A percentile compares a stretch with the other conserved stretches of the same genome.
Evolutionary conservation across 1,139 yeast species (phyloP).

Genomic region (Arxiozyma telluris): DNA sequence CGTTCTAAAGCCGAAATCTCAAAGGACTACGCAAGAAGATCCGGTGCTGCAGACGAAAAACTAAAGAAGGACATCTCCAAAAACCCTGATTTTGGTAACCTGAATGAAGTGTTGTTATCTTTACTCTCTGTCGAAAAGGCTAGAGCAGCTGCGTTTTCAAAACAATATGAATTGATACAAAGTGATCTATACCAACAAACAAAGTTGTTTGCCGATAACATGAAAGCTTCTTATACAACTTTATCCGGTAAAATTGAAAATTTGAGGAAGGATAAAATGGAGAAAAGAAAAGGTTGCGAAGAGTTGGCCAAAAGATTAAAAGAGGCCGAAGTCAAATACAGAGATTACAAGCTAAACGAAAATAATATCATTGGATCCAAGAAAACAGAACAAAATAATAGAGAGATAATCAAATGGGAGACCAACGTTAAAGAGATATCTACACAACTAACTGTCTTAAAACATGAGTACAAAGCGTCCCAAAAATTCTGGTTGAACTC

Average conservation of each 20-base stretch:
- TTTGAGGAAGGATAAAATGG: conserved; percentile 24
- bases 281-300: conserved; percentile 26
- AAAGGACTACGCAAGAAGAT: conserved; percentile 28
- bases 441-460: conserved; percentile 46
- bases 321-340: conserved; percentile 19
- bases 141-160: conserved; percentile 26
- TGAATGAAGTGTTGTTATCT: conserved; percentile 13
- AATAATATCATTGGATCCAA: conserved; percentile 70
- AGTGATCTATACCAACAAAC: conserved; percentile 21
- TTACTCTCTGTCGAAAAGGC: conserved; percentile 18
- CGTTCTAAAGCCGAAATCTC: conserved; percentile 26
- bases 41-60: conserved; percentile 26
- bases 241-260: conserved; percentile 76
- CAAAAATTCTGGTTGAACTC: conserved; percentile 67
- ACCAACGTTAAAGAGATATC: conserved; percentile 39
- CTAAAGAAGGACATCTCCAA: conserved; percentile 15
- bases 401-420: conserved; percentile 50
- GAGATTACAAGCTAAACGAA: conserved; percentile 33
- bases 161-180: conserved; percentile 24
- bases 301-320: conserved; percentile 21
- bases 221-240: conserved; percentile 42
- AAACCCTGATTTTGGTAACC: conserved; percentile 24
- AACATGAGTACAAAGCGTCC: conserved; percentile 47
- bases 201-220: conserved; percentile 18
- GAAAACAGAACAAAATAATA: conserved; percentile 60